These are phyloP conservation scores for Pseudognaphalium luteoalbum DNA, from an alignment of 129 eudicot species.

Conservation along the genomic window DNA sequence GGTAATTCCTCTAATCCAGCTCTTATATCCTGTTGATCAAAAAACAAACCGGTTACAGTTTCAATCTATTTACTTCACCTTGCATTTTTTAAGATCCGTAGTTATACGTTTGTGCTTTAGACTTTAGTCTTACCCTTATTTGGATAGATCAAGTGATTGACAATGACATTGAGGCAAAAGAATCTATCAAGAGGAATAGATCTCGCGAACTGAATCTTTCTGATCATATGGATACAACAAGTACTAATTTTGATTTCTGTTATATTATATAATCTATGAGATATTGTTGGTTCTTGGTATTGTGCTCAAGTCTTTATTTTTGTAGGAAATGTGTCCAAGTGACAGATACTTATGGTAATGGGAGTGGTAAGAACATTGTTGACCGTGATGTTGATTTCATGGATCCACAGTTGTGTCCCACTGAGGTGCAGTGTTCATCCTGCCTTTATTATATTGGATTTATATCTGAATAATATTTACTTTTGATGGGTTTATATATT, in stretches of 20 bases:
- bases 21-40: no score
- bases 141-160: neutral
- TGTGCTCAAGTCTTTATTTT: conserved; percentile 1
- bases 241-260: neutral
- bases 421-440: conserved; percentile 51
- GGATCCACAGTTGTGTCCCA: conserved; percentile 90
- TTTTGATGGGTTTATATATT: no score
- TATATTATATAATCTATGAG: neutral
- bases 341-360: conserved; percentile 64
- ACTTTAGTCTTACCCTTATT: no score
- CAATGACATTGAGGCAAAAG: conserved; percentile 63
- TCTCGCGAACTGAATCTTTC: no score
- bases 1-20: no score
- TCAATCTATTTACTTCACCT: no score
- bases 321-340: conserved; percentile 63
- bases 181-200: conserved; percentile 10
- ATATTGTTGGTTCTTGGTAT: neutral
- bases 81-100: no score
- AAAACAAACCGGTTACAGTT: no score
- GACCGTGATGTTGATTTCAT: conserved; percentile 10
- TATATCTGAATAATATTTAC: neutral
- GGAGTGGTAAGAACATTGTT: conserved; percentile 50
- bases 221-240: no score
- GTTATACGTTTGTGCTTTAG: no score
- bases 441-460: neutral